Evolutionary conservation across 805 yeast genomes (phyloP).

Genomic region (Wickerhamia fluorescens): DNA sequence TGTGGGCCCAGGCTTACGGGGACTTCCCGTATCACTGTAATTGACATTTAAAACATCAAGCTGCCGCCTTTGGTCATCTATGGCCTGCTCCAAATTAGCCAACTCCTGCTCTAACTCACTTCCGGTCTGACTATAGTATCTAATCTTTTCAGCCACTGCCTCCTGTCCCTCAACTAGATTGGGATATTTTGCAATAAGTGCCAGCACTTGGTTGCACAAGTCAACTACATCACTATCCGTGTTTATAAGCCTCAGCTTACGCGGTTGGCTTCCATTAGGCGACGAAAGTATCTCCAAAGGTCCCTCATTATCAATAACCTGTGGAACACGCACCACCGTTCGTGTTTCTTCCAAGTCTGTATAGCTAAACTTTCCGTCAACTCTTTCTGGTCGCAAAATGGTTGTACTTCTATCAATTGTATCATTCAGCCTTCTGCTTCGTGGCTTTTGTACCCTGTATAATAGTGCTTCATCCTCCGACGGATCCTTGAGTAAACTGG

Average conservation of each 20-base stretch:
- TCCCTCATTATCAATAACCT: constrained; percentile 1
- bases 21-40: constrained; percentile 13
- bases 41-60: constrained; percentile 27
- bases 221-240: too few relatives aligned
- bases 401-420: too few relatives aligned
- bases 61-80: constrained; percentile 38
- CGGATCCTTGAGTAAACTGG: constrained; percentile 54
- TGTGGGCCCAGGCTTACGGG: constrained; percentile 6
- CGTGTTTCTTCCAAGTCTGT: constrained; percentile 4
- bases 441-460: constrained; percentile 33
- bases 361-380: constrained; percentile 41
- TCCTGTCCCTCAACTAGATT: constrained; percentile 16
- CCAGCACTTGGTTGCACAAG: constrained; percentile 36
- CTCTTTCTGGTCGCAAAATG: constrained; percentile 39
- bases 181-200: constrained; percentile 22
- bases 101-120: constrained; percentile 31
- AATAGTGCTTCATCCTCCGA: constrained; percentile 44
- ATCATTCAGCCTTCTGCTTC: constrained; percentile 1
- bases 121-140: constrained; percentile 35
- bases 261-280: constrained; percentile 34
- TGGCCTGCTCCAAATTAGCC: constrained; percentile 32
- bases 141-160: constrained; percentile 18
- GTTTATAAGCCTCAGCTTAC: too few relatives aligned
- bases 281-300: constrained; percentile 5
- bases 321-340: constrained; percentile 24